These are phyloP conservation scores for Colletotrichum ledebouriae DNA, from an alignment of 2,329 filamentous ascomycete species.

Conservation along the genomic window DNA sequence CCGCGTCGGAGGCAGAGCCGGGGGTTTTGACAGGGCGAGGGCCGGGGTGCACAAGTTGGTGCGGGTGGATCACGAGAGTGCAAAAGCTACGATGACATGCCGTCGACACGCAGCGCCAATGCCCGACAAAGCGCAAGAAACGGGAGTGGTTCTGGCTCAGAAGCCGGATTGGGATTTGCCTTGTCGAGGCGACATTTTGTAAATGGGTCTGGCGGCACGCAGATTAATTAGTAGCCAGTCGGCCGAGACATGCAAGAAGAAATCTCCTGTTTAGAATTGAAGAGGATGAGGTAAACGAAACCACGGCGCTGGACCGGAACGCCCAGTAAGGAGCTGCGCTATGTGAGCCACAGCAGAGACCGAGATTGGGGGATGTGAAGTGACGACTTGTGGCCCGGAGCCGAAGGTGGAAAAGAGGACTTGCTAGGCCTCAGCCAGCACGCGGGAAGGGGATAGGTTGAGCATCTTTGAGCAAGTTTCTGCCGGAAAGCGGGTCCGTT, in stretches of 20 bases:
- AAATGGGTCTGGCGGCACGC: neutral
- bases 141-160: too few species aligned
- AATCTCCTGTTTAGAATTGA: neutral
- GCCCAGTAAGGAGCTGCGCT: neutral
- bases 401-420: neutral
- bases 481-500: constrained; percentile 28
- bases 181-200: neutral
- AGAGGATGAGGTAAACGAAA: constrained; percentile 6
- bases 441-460: neutral
- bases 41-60: neutral
- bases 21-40: neutral
- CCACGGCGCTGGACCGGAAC: too few species aligned
- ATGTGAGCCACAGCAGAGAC: neutral
- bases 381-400: neutral
- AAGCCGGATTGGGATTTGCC: too few species aligned
- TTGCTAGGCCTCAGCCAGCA: neutral
- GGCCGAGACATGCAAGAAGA: constrained; percentile 1
- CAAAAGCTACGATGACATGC: neutral
- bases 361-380: neutral
- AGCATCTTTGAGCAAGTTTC: constrained; percentile 56
- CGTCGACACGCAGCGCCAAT: neutral
- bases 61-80: too few species aligned
- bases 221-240: neutral
- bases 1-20: neutral
- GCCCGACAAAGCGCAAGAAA: neutral